Percentiles rank a stretch among this genome's conserved stretches.
These are phyloP conservation scores for Claviceps sp. DNA, from an alignment of 2,329 filamentous ascomycete genomes.

Conservation along the genomic window DNA sequence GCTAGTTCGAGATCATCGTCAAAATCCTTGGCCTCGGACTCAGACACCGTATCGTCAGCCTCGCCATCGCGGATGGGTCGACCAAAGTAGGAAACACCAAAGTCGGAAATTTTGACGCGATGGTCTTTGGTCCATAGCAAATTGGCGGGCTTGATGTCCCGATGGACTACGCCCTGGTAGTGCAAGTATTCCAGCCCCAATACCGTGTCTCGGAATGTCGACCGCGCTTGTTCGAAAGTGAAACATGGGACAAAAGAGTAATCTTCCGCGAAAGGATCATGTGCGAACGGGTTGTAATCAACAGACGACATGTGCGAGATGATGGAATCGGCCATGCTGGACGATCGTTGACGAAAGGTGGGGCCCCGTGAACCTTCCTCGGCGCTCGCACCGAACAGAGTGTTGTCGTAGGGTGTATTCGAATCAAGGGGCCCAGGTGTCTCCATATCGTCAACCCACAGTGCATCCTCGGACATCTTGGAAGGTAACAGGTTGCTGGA, in stretches of 20 bases:
- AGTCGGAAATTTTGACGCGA: constrained; percentile 94
- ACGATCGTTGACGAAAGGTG: constrained; percentile 51
- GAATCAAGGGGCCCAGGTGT: constrained; percentile 40
- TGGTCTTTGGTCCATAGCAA: constrained; percentile 75
- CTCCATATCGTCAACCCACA: constrained; percentile 39
- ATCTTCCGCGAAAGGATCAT: constrained; percentile 67
- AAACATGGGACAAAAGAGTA: constrained; percentile 89
- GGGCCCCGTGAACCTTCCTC: constrained; percentile 44
- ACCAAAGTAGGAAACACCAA: constrained; percentile 95
- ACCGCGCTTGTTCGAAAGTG: constrained; percentile 69
- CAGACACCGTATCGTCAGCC: constrained; percentile 57
- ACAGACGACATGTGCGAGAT: constrained; percentile 57
- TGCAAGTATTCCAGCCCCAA: constrained; percentile 88
- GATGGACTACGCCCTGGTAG: constrained; percentile 72
- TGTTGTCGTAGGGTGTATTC: constrained; percentile 52
- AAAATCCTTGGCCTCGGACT: constrained; percentile 74
- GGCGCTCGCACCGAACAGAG: constrained; percentile 60
- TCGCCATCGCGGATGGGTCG: constrained; percentile 75
- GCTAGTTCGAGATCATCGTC: constrained; percentile 93
- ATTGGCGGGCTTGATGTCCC: constrained; percentile 82
- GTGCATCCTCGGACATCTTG: constrained; percentile 22
- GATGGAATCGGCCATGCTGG: constrained; percentile 69
- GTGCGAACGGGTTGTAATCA: constrained; percentile 41
- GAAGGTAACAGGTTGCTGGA: constrained; percentile 19
- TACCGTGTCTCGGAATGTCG: constrained; percentile 83